Evolutionary conservation across 2,329 filamentous ascomycete species (phyloP).

Genomic region (Sporothrix pseudoabietina): DNA sequence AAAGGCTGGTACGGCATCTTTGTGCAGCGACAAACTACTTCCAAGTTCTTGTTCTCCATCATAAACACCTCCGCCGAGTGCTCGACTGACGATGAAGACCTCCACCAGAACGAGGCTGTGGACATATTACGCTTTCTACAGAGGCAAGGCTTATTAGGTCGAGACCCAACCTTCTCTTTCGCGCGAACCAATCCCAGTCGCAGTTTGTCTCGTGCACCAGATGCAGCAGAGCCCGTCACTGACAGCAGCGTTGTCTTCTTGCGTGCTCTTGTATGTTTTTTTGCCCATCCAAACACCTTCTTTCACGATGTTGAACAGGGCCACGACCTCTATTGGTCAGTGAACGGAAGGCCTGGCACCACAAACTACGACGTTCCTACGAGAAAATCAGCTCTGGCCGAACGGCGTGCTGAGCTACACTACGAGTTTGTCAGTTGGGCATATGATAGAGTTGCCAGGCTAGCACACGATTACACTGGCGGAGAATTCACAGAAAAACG

Average conservation of each 20-base stretch:
- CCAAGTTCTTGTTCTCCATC: background rate
- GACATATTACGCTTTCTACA: background rate
- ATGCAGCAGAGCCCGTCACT: background rate
- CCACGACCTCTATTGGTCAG: background rate
- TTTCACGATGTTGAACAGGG: background rate
- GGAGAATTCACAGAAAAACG: background rate
- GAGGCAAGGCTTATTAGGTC: background rate
- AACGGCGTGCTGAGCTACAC: background rate
- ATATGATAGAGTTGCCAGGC: background rate
- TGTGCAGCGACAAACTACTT: background rate
- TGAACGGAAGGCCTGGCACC: background rate
- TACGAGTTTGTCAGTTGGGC: background rate
- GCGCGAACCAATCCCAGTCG: background rate
- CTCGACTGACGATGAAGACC: background rate
- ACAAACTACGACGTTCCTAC: background rate
- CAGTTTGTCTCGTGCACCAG: background rate
- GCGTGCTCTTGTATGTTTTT: background rate
- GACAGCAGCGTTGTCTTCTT: background rate
- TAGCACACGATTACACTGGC: background rate
- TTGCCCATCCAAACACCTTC: background rate
- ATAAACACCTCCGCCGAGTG: background rate
- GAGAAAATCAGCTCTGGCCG: background rate
- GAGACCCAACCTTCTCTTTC: background rate
- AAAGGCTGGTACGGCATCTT: background rate
- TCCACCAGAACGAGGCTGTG: background rate